Evolutionary conservation across 768 basidiomycete genomes (phyloP).

Genomic region (Pisolithus sp.): DNA sequence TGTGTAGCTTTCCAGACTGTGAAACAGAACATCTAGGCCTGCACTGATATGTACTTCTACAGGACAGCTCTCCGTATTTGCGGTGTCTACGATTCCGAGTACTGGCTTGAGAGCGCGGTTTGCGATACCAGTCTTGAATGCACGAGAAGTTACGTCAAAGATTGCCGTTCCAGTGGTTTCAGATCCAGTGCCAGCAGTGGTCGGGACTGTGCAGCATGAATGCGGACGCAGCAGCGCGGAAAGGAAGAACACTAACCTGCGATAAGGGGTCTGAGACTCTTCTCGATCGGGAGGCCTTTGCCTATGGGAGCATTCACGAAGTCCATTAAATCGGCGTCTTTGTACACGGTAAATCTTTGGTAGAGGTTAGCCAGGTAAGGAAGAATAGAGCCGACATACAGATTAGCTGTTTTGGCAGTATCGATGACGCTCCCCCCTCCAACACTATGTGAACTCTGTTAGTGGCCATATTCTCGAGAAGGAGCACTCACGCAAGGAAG

Average conservation of each 20-base stretch:
- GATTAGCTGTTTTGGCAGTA: conserved; percentile 91
- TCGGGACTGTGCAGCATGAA: conserved; percentile 42
- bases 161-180: conserved; percentile 96
- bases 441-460: conserved; percentile 40
- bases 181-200: conserved; percentile 83
- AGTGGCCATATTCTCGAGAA: neutral
- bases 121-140: conserved; percentile 96
- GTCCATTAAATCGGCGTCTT: conserved; percentile 88
- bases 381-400: conserved; percentile 38
- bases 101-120: conserved; percentile 86
- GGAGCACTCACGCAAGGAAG: conserved; percentile 68
- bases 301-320: conserved; percentile 97
- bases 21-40: conserved; percentile 95
- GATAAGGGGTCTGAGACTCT: conserved; percentile 75
- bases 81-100: conserved; percentile 81
- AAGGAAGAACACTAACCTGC: conserved; percentile 43
- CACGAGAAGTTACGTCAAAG: conserved; percentile 82
- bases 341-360: conserved; percentile 79
- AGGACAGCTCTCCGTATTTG: conserved; percentile 88
- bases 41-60: conserved; percentile 89
- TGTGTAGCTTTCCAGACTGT: conserved; percentile 91
- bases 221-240: neutral
- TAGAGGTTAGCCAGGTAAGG: conserved; percentile 2
- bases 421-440: conserved; percentile 96
- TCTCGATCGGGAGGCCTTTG: conserved; percentile 77